Conservation (phyloP, 2,329 filamentous ascomycete genomes). For the Microdochium paspali region DNA sequence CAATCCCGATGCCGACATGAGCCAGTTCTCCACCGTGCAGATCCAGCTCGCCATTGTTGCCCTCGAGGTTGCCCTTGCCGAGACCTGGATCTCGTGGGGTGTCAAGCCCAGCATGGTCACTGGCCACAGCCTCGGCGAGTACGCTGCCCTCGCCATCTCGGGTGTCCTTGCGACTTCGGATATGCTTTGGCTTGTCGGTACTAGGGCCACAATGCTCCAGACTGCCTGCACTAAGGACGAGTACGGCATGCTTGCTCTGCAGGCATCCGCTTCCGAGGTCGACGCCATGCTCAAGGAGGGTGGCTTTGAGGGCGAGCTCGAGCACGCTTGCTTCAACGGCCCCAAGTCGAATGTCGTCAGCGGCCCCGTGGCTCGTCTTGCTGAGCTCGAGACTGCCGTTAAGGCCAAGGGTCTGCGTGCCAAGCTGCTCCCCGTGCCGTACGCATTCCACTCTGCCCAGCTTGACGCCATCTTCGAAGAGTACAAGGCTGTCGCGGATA, state of each 20-base stretch:
- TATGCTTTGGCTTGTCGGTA: slow-evolving; percentile 48
- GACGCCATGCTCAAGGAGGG: slow-evolving; percentile 14
- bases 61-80: slow-evolving; percentile 25
- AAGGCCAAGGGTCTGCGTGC: slow-evolving; percentile 26
- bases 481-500: slow-evolving; percentile 37
- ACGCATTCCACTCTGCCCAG: slow-evolving; percentile 44
- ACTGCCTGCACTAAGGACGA: slow-evolving; percentile 41
- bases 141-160: slow-evolving; percentile 48
- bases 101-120: slow-evolving; percentile 28
- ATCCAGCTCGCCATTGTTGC: slow-evolving; percentile 22
- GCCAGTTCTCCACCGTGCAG: slow-evolving; percentile 13
- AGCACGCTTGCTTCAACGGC: slow-evolving; percentile 48
- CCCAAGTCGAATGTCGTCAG: slow-evolving; percentile 51
- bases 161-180: slow-evolving; percentile 49
- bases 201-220: slow-evolving; percentile 43
- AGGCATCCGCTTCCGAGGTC: slow-evolving; percentile 30
- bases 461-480: slow-evolving; percentile 47
- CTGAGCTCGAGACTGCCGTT: slow-evolving; percentile 29
- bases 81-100: slow-evolving; percentile 25
- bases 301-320: slow-evolving; percentile 18
- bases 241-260: slow-evolving; percentile 53
- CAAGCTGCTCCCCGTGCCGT: slow-evolving; percentile 37
- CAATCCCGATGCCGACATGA: slow-evolving; percentile 6
- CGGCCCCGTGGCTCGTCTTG: slow-evolving; percentile 38
- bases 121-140: slow-evolving; percentile 47